Conservation (phyloP, 257 asterid genomes). For the Lithospermum erythrorhizon region DNA sequence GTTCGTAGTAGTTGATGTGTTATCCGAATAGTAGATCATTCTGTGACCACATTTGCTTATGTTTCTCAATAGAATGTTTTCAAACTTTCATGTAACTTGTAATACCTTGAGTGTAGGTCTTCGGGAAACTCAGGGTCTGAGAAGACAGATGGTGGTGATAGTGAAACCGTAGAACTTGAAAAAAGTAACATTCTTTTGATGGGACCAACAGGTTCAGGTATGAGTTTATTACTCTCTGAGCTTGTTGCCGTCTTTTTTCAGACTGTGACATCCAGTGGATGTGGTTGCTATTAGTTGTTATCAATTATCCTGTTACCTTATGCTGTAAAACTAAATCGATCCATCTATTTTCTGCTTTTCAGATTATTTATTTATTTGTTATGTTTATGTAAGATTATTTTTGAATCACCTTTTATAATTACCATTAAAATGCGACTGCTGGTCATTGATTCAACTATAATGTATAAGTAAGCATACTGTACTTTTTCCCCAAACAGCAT, state of each 20-base stretch:
- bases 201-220: slow-evolving; percentile 99
- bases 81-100: slow-evolving; percentile 9
- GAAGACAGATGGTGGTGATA: slow-evolving; percentile 41
- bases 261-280: background rate
- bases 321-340: background rate
- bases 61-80: background rate
- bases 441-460: background rate
- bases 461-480: too few species aligned
- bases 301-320: background rate
- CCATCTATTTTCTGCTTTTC: background rate
- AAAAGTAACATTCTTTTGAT: slow-evolving; percentile 94
- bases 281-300: background rate
- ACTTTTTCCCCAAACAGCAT: background rate
- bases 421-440: background rate
- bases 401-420: background rate
- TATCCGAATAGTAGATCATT: too few species aligned
- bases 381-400: too few species aligned
- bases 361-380: too few species aligned
- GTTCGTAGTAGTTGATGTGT: too few species aligned
- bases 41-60: background rate
- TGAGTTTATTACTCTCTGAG: background rate
- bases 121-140: slow-evolving; percentile 46
- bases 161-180: slow-evolving; percentile 82
- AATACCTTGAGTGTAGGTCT: slow-evolving; percentile 56
- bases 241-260: background rate